A percentile compares a stretch with the other conserved stretches of the same genome.
Conservation (phyloP, 148 eudicot species). For the Rhododendron molle region DNA sequence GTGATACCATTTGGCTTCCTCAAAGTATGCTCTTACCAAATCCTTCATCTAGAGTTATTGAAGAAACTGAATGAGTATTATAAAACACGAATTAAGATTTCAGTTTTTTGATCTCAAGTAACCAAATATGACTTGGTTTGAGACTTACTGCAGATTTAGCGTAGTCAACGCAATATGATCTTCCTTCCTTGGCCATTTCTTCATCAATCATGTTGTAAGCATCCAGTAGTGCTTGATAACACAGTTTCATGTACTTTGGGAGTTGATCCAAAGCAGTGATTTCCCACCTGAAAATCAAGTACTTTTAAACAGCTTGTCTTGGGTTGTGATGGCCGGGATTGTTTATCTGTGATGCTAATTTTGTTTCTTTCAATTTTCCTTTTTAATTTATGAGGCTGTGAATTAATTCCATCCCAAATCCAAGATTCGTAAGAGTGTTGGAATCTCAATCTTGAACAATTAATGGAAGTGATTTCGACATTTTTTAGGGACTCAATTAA, state of each 20-base stretch:
- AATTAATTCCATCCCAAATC: too few relatives aligned
- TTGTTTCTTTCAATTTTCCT: too few relatives aligned
- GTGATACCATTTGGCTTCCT: conserved; percentile 38
- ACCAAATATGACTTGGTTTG: neutral
- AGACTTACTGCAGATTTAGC: conserved; percentile 30
- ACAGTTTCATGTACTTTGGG: conserved; percentile 33
- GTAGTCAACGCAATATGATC: conserved; percentile 16
- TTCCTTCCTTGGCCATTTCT: conserved; percentile 29
- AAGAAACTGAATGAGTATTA: neutral
- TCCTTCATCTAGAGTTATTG: conserved; percentile 16
- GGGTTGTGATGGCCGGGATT: too few relatives aligned
- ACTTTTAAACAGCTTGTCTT: too few relatives aligned
- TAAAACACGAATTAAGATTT: neutral
- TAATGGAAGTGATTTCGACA: too few relatives aligned
- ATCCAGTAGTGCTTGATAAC: conserved; percentile 25
- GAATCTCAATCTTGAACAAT: too few relatives aligned
- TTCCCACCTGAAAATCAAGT: conserved; percentile 41
- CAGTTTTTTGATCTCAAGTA: too few relatives aligned
- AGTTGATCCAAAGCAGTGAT: conserved; percentile 23
- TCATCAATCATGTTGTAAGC: conserved; percentile 28
- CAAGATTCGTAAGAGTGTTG: too few relatives aligned
- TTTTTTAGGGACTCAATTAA: too few relatives aligned
- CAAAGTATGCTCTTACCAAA: conserved; percentile 24
- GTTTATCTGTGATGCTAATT: too few relatives aligned
- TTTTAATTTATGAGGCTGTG: too few relatives aligned